Conservation (phyloP, 2,329 filamentous ascomycete species). For the Truncatella angustata region DNA sequence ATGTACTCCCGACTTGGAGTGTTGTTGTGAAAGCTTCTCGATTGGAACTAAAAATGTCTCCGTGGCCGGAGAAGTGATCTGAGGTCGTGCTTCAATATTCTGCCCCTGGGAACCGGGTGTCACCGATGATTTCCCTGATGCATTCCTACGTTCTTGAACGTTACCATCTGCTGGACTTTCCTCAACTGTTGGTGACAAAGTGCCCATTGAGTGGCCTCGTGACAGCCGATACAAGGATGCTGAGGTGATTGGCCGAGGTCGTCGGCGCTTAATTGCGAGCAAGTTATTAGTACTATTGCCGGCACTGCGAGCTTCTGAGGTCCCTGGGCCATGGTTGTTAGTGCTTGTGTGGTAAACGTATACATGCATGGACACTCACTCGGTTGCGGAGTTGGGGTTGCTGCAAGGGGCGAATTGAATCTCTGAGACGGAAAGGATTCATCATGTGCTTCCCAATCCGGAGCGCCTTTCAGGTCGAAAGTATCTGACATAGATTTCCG, state of each 20-base stretch:
- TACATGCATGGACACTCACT: conserved; percentile 19
- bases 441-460: too few relatives aligned
- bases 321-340: conserved; percentile 10
- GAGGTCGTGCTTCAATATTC: neutral
- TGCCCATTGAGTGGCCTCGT: conserved; percentile 14
- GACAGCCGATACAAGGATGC: conserved; percentile 12
- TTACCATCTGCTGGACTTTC: conserved; percentile 19
- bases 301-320: conserved; percentile 3
- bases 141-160: neutral
- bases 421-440: too few relatives aligned
- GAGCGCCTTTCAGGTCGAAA: too few relatives aligned
- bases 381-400: conserved; percentile 29
- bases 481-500: too few relatives aligned
- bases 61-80: too few relatives aligned
- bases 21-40: too few relatives aligned
- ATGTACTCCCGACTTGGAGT: too few relatives aligned
- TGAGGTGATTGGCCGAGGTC: conserved; percentile 17
- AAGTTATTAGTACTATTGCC: conserved; percentile 9
- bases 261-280: conserved; percentile 14
- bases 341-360: neutral
- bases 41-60: too few relatives aligned
- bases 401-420: conserved; percentile 33
- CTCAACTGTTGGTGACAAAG: conserved; percentile 29
- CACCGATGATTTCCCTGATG: neutral
- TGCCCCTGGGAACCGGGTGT: neutral